phyloP scores from a whole-genome alignment of 345 rosid genomes.

The Trapa incisa region DNA sequence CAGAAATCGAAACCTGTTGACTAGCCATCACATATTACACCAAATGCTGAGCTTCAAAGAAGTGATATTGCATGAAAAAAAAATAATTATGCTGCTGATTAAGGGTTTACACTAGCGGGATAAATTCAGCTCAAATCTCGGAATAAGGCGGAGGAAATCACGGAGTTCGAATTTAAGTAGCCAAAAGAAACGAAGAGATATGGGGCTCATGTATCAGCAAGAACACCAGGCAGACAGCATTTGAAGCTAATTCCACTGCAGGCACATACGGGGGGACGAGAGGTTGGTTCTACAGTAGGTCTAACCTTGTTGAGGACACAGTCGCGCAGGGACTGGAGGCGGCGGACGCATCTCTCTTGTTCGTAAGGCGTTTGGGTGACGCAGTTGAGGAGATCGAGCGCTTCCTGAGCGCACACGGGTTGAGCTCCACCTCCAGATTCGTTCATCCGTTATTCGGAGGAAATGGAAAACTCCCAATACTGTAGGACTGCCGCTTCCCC shows the following conservation, averaged over 20 bases:
- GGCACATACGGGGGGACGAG: not conserved
- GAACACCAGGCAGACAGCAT: not conserved
- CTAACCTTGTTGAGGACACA: conserved; percentile 59
- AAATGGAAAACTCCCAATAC: no score
- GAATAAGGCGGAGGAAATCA: not conserved
- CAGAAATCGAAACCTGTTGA: not conserved
- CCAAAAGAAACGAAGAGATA: not conserved
- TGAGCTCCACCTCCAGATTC: conserved; percentile 4
- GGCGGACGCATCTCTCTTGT: conserved; percentile 43
- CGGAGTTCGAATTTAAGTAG: not conserved
- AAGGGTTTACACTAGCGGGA: not conserved
- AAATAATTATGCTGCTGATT: not conserved
- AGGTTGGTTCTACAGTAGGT: not conserved
- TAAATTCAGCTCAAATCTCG: not conserved
- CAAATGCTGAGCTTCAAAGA: not conserved
- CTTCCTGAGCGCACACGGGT: conserved; percentile 55
- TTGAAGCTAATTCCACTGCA: not conserved
- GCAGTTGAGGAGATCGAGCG: conserved; percentile 74
- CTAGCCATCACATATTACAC: not conserved
- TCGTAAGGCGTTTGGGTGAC: conserved; percentile 56
- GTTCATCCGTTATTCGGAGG: conserved; percentile 2
- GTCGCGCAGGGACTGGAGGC: conserved; percentile 47
- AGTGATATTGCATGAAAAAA: not conserved
- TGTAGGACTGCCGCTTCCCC: no score
- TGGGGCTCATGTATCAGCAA: no score